Evolutionary conservation across 805 yeast species (phyloP).

Genomic region (Cyberlindnera lachancei): DNA sequence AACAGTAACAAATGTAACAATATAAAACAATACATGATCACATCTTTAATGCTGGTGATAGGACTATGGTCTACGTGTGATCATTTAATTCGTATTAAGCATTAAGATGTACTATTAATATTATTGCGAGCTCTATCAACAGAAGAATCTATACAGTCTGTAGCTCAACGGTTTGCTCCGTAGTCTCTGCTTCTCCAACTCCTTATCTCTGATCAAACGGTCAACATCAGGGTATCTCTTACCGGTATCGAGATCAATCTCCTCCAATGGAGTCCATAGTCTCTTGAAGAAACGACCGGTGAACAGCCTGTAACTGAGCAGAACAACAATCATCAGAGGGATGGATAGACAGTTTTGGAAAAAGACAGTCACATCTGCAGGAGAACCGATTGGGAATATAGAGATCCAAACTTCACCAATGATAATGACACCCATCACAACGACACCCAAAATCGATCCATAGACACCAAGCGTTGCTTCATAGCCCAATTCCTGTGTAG

Average conservation of each 20-base stretch:
- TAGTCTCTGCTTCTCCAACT: conserved; percentile 44
- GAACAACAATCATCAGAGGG: conserved; percentile 28
- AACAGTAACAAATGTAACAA: not conserved
- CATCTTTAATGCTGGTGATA: too few species aligned
- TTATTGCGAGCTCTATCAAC: conserved; percentile 28
- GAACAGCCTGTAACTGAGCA: conserved; percentile 22
- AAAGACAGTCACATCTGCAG: conserved; percentile 26
- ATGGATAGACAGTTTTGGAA: conserved; percentile 36
- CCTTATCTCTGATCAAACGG: conserved; percentile 44
- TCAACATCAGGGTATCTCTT: conserved; percentile 58
- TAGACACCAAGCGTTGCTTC: conserved; percentile 56
- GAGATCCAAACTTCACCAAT: conserved; percentile 81
- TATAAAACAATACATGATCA: not conserved
- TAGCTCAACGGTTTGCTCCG: conserved; percentile 36
- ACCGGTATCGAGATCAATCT: conserved; percentile 58
- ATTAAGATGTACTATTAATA: too few species aligned
- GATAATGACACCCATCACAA: conserved; percentile 50
- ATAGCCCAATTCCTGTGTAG: conserved; percentile 60
- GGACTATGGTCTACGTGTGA: not conserved
- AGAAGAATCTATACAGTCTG: conserved; percentile 47
- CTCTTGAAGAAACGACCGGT: conserved; percentile 31
- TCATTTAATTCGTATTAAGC: too few species aligned
- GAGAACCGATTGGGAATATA: conserved; percentile 49
- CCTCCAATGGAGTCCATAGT: conserved; percentile 34
- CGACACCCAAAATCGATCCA: conserved; percentile 59